Base-by-base conservation (phyloP, 345 rosid genomes). In the Eucalyptus polyanthemos region DNA sequence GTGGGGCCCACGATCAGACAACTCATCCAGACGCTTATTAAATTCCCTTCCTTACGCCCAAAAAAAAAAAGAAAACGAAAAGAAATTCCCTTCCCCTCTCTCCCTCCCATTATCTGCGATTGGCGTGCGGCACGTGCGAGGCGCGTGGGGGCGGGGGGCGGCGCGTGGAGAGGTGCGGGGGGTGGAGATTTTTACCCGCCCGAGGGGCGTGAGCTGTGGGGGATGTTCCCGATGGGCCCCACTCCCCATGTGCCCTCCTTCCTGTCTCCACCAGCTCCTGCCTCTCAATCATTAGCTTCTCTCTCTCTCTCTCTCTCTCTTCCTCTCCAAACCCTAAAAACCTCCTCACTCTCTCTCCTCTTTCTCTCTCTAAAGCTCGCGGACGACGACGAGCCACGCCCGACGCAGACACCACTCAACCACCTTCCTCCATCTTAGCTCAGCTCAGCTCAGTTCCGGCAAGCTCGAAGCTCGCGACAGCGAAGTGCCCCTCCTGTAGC, bases 201-300 rank as follows among this genome's bases (percentile, higher is more conserved):
- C 47, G 11, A 88, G 80, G 92, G 92, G 86, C 69, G 92, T 95
- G 96, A 94, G 97, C 95, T 95, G 96, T 93, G 93, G 90, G 89
- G 88, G 89, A n/a, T 80, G 88, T 76, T 56, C 50, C 42, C 83
- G 27, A 27, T 42, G 94, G 98, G 93, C 31, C 97, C 99, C 98
- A 95, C 96, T 95, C 91, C 98, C 97, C 98, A 98, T 98, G 98
- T 98, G 99, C 96, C 93, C 94, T 95, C 95, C 96, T 89, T 93
- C 98, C 96, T 95, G 99, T 98, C 98, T 97, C 98, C 99, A 97
- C 99, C 99, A 94, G 98, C 98, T 94, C 94, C 96, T 96, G 95
- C 99, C 96, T 91, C 98, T 96, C 98, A 97, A 98, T 97, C 92
- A 97, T 97, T 95, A 95, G 96, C 94, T 87, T 90, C 91, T 92